A percentile compares a stretch with the other conserved stretches of the same genome.
Conservation (phyloP, 345 rosid genomes). For the Passiflora organensis region DNA sequence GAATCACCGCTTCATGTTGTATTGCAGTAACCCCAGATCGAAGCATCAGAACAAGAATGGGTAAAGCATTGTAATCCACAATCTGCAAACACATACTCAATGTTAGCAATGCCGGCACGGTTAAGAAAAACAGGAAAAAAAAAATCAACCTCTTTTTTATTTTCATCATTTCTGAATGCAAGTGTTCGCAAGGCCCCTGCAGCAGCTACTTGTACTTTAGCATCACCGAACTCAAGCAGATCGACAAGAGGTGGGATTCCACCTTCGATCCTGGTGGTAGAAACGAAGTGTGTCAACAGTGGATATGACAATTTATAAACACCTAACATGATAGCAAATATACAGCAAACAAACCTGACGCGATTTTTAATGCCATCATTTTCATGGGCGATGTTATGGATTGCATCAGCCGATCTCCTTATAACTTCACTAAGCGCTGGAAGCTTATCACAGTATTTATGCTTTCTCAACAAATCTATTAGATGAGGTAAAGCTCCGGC, state of each 20-base stretch:
- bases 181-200: constrained; percentile 74
- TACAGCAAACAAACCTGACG: constrained; percentile 42
- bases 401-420: constrained; percentile 74
- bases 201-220: constrained; percentile 71
- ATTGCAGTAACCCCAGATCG: constrained; percentile 51
- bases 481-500: constrained; percentile 63
- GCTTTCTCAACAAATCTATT: constrained; percentile 47
- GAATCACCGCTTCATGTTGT: constrained; percentile 68
- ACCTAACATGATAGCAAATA: background rate
- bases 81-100: constrained; percentile 45
- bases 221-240: constrained; percentile 46
- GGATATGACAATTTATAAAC: background rate
- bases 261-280: constrained; percentile 50
- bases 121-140: background rate
- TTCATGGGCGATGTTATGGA: constrained; percentile 71
- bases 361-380: constrained; percentile 52
- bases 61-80: constrained; percentile 57
- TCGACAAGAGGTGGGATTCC: constrained; percentile 73
- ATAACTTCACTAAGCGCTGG: constrained; percentile 34
- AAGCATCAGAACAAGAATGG: constrained; percentile 64
- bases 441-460: constrained; percentile 19
- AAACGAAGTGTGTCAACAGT: constrained; percentile 8
- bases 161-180: constrained; percentile 71
- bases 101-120: background rate
- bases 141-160: constrained; percentile 49